Evolutionary conservation across 1,284 basidiomycete species (phyloP).

Genomic region (Amylostereum areolatum): DNA sequence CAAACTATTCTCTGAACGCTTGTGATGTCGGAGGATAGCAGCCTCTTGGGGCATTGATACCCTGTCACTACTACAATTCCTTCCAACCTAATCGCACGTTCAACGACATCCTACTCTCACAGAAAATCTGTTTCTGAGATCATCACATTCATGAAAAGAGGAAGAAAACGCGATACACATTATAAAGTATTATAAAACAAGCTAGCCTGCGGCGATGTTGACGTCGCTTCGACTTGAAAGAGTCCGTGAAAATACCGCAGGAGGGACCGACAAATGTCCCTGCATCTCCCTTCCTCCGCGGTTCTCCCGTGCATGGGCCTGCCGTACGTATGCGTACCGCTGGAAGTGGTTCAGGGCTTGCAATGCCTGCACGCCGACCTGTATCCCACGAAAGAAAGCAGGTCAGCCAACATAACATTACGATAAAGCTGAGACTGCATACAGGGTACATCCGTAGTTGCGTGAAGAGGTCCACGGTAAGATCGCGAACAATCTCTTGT

Average conservation of each 20-base stretch:
- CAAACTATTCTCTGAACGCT: too few species aligned
- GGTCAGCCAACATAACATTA: slow-evolving; percentile 2
- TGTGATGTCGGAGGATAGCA: too few species aligned
- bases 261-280: slow-evolving; percentile 32
- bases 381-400: neutral
- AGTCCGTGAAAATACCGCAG: slow-evolving; percentile 28
- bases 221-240: slow-evolving; percentile 43
- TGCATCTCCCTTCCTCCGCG: slow-evolving; percentile 23
- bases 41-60: too few species aligned
- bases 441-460: slow-evolving; percentile 74
- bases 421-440: slow-evolving; percentile 18
- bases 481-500: slow-evolving; percentile 64
- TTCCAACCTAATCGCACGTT: too few species aligned
- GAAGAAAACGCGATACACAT: too few species aligned
- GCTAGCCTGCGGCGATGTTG: neutral
- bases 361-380: slow-evolving; percentile 85
- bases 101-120: too few species aligned
- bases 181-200: too few species aligned
- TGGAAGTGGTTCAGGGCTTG: slow-evolving; percentile 89
- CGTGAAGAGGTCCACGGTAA: slow-evolving; percentile 80
- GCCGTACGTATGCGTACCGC: slow-evolving; percentile 77
- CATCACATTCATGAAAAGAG: too few species aligned
- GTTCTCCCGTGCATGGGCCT: slow-evolving; percentile 56
- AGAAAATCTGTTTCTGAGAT: too few species aligned
- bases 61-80: too few species aligned